phyloP scores from a whole-genome alignment of 768 basidiomycete genomes.

The Omphalotus guepiniiformis region DNA sequence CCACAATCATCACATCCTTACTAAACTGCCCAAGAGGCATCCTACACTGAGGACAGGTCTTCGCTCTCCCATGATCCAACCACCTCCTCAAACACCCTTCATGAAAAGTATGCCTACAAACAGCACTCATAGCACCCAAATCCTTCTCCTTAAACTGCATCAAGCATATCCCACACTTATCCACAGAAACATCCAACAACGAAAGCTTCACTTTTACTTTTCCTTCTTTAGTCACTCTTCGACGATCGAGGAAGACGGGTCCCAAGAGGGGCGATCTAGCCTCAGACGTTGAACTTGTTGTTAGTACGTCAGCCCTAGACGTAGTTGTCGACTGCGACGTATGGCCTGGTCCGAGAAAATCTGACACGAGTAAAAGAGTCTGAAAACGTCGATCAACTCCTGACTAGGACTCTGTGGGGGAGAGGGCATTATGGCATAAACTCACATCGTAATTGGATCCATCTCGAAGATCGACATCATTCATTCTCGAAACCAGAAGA shows the following conservation, averaged over 20 bases:
- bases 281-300: constrained; percentile 9
- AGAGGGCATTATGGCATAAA: constrained; percentile 17
- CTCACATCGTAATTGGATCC: constrained; percentile 66
- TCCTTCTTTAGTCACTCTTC: constrained; percentile 57
- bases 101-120: constrained; percentile 53
- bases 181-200: constrained; percentile 57
- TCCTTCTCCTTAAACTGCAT: constrained; percentile 63
- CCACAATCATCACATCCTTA: no score
- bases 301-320: constrained; percentile 11
- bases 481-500: constrained; percentile 53
- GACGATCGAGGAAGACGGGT: constrained; percentile 51
- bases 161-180: constrained; percentile 72
- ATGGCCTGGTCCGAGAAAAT: constrained; percentile 55
- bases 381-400: constrained; percentile 24
- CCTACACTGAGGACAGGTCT: constrained; percentile 19
- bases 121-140: constrained; percentile 47
- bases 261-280: constrained; percentile 27
- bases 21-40: constrained; percentile 5
- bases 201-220: constrained; percentile 68
- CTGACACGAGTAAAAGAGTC: constrained; percentile 57
- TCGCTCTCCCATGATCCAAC: constrained; percentile 15
- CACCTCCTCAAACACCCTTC: constrained; percentile 15
- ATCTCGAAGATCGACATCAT: constrained; percentile 35
- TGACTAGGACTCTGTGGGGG: constrained; percentile 12
- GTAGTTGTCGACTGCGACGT: constrained; percentile 15